Conservation (phyloP, 805 yeast species). For the Metschnikowia anglica region DNA sequence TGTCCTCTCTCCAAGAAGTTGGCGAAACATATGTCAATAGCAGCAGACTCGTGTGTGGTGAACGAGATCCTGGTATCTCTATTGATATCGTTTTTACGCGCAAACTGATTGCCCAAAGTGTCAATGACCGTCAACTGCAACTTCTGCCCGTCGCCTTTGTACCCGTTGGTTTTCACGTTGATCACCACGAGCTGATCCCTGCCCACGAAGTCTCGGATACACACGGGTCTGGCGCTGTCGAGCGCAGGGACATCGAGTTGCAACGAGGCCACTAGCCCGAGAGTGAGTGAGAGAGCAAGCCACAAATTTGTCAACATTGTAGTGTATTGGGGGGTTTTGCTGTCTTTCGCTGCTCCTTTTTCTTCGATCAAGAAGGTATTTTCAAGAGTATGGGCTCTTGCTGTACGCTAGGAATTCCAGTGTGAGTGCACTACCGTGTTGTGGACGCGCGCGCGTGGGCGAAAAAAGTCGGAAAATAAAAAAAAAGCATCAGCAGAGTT, state of each 20-base stretch:
- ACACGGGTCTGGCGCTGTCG: slow-evolving; percentile 56
- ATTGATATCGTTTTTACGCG: slow-evolving; percentile 70
- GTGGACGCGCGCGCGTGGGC: slow-evolving; percentile 1
- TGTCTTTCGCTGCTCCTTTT: neutral
- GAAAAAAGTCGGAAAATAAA: neutral
- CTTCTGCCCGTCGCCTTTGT: slow-evolving; percentile 82
- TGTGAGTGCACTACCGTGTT: neutral
- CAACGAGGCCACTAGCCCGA: slow-evolving; percentile 37
- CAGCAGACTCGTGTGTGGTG: slow-evolving; percentile 77
- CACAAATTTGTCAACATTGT: slow-evolving; percentile 15
- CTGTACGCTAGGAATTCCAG: neutral
- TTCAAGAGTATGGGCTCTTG: neutral
- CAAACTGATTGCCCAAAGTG: slow-evolving; percentile 77
- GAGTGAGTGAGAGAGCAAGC: slow-evolving; percentile 20
- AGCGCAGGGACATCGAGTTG: slow-evolving; percentile 55
- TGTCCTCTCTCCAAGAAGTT: slow-evolving; percentile 45
- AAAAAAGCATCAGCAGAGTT: neutral
- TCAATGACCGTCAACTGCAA: slow-evolving; percentile 70
- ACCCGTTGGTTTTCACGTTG: slow-evolving; percentile 71
- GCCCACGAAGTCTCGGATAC: slow-evolving; percentile 88
- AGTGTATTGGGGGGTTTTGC: slow-evolving; percentile 1
- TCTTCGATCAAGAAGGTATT: neutral
- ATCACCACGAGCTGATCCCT: slow-evolving; percentile 88
- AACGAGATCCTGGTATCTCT: slow-evolving; percentile 77
- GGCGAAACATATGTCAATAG: slow-evolving; percentile 89